A percentile compares a stretch with the other conserved stretches of the same genome.
Evolutionary conservation across 306 rosid species (phyloP).

Genomic region (Spatholobus suberectus): DNA sequence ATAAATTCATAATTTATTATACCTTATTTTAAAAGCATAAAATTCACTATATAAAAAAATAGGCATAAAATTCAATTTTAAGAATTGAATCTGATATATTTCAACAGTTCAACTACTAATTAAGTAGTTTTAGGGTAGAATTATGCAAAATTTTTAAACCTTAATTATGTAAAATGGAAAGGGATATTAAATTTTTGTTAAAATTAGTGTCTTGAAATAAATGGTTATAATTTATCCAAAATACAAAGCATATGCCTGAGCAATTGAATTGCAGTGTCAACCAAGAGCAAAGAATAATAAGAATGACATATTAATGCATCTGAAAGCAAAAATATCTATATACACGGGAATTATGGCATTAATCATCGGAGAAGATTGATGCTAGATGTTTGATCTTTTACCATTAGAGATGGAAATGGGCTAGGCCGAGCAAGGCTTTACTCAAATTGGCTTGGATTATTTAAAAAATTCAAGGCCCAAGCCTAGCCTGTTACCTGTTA

Average conservation of each 20-base stretch:
- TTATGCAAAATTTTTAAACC: not conserved
- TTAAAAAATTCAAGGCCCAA: no score
- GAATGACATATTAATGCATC: not conserved
- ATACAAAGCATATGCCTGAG: not conserved
- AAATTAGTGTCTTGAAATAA: not conserved
- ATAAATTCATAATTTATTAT: not conserved
- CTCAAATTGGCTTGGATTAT: no score
- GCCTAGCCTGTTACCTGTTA: no score
- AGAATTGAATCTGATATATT: not conserved
- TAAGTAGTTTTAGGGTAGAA: not conserved
- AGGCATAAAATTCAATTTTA: not conserved
- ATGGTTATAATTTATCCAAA: not conserved
- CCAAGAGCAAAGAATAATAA: not conserved
- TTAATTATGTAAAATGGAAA: not conserved
- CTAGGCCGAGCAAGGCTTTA: no score
- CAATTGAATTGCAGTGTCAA: not conserved
- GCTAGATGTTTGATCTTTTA: not conserved
- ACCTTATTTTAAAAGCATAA: not conserved
- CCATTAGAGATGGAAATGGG: no score
- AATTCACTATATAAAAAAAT: no score
- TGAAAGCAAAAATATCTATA: not conserved
- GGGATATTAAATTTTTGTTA: not conserved
- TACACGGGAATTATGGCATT: not conserved
- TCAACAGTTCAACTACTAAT: not conserved
- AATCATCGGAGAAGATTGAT: not conserved